Percentiles rank a stretch among this genome's conserved stretches.
These are phyloP conservation scores for Pestalotiopsis sp. DNA, from an alignment of 2,329 filamentous ascomycete species.

Conservation along the genomic window DNA sequence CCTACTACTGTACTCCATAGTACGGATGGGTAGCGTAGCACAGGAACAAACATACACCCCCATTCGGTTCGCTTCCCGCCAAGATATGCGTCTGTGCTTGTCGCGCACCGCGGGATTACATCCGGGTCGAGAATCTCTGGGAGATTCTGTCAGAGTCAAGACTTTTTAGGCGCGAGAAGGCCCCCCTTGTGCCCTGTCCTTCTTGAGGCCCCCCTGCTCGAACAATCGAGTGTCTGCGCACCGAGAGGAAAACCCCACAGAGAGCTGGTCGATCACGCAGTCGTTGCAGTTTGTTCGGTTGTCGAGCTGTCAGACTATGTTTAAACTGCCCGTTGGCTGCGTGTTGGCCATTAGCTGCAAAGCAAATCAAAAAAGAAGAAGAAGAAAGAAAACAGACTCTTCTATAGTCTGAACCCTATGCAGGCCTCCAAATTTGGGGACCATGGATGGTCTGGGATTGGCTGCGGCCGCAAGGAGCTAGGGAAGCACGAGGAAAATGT, in stretches of 20 bases:
- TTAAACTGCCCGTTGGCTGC: not conserved
- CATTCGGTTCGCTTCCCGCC: constrained; percentile 8
- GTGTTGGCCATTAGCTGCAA: not conserved
- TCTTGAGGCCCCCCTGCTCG: not conserved
- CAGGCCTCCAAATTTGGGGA: not conserved
- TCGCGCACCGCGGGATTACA: not conserved
- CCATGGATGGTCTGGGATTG: not conserved
- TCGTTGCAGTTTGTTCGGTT: not conserved
- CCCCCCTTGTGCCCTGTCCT: not conserved
- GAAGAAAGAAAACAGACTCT: not conserved
- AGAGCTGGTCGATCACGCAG: not conserved
- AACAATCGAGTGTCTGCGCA: not conserved
- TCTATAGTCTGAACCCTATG: not conserved
- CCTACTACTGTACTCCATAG: no score
- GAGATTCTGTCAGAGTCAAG: not conserved
- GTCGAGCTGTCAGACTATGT: not conserved
- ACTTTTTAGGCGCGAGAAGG: not conserved
- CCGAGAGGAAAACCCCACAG: not conserved
- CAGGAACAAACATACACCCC: not conserved
- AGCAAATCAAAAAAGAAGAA: not conserved
- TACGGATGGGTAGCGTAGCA: not conserved
- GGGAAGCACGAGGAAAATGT: not conserved
- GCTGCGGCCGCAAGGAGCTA: not conserved
- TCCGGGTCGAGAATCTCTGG: not conserved
- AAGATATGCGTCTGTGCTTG: not conserved